phyloP scores from a whole-genome alignment of 2,329 filamentous ascomycete genomes.

The Pezicula carpinea region DNA sequence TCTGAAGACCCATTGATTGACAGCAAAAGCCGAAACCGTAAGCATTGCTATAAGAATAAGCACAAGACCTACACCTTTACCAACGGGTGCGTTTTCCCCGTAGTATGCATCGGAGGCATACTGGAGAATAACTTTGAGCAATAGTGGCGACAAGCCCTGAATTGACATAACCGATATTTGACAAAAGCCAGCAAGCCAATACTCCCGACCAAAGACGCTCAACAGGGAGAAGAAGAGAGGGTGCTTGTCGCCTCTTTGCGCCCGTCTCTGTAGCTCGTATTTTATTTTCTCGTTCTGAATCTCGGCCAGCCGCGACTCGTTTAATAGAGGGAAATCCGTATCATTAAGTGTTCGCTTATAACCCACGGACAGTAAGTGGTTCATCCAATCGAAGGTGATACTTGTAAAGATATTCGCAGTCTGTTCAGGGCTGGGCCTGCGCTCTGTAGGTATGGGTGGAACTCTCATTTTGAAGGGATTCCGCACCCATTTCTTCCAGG shows the following conservation, averaged over 20 bases:
- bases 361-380: background rate
- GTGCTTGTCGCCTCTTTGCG: conserved; percentile 1
- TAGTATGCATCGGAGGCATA: conserved; percentile 5
- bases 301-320: background rate
- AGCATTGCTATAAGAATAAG: background rate
- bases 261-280: background rate
- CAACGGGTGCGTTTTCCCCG: background rate
- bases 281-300: conserved; percentile 1
- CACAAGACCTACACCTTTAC: conserved; percentile 1
- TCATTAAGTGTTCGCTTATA: conserved; percentile 2
- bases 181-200: conserved; percentile 2
- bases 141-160: background rate
- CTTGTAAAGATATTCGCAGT: conserved; percentile 1
- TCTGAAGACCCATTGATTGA: conserved; percentile 3
- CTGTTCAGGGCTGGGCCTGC: background rate
- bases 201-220: conserved; percentile 1
- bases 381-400: conserved; percentile 4
- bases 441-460: conserved; percentile 3
- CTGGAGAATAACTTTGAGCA: background rate
- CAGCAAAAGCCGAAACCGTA: background rate
- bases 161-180: background rate
- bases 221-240: conserved; percentile 1
- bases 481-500: background rate
- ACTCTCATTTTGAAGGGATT: conserved; percentile 1
- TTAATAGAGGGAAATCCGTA: conserved; percentile 1